Evolutionary conservation across 192 early-diverging fungal species (phyloP), one percentile per base, ranked within the genome.

Genomic region (Obelidium mucronatum): DNA sequence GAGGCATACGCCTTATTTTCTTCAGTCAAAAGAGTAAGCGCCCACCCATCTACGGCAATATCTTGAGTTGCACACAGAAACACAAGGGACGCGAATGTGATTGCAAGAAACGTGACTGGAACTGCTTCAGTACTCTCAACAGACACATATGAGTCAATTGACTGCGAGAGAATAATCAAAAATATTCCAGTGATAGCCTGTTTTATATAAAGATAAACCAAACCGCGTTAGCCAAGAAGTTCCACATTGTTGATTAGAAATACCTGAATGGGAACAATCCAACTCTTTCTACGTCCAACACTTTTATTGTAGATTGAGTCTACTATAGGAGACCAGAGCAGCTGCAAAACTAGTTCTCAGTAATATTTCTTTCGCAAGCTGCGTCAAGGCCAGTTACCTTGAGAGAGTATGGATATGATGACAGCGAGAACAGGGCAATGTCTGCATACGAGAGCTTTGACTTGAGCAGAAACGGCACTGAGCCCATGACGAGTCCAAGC

Each of bases 241-340:
- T n/a, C n/a, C n/a, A n/a, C n/a, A n/a, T n/a, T n/a, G n/a, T n/a
- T n/a, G n/a, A n/a, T n/a, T n/a, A n/a, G n/a, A n/a, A n/a, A n/a
- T n/a, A 64, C 62, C 81, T 99, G 97, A 72, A 99, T 98, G 26
- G 97, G 97, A n/a, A 97, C 89, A 52, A 99, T 98, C 97, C 97
- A 99, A 58, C 92, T 93, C 81, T 99, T 99, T 78, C 97, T 82
- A 17, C 96, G 88, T 24, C 97, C 97, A 70, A 99, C 76, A 36
- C 80, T 82, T 56, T 91, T 90, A 66, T 87, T 89, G 73, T 93
- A 99, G 64, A 93, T 77, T 2, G 95, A 92, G 78, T 99, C 97
- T 2, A 99, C 95, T 51, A 99, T 92, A 3, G 97, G 97, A 17
- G 96, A 97, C 97, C 97, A 99, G 42, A 99, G 85, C 33, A 99